Base-by-base conservation (phyloP, 352 stramenopile genomes). In the Phytophthora brassicae region DNA sequence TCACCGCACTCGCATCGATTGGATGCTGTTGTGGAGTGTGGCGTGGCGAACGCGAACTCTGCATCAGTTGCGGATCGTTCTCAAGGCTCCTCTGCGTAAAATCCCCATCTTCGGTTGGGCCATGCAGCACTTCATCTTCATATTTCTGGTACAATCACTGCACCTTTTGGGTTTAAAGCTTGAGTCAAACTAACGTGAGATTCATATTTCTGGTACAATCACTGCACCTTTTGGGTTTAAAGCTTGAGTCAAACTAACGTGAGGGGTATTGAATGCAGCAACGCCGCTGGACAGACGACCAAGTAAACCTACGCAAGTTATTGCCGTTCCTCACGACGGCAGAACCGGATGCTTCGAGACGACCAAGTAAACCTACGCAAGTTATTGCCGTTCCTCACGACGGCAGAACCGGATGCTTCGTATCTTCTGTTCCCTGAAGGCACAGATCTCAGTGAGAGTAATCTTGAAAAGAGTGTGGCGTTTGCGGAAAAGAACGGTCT, bases 111-210 rank as follows among this genome's bases (percentile, higher is more conserved):
- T 93, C 52, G 86, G 86, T 3, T 95, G 84, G 86, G 84, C 81
- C 51, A 95, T 92, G 84, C 84, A 92, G 71, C 77, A 88, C 61
- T 93, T 95, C 35, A 67, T 91, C 35, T 93, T 92, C 59, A 84
- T 93, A 56, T 95, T 93, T 55, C 58, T 95, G 58, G 79, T 87
- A 60, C 20, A 52, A 4, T 12, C 20, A 1, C 26, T 39, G 14
- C 39, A 24, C 17, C 13, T 26, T 26, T 23, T 2, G 8, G 17
- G 14, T 42, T 52, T 24, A 49, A 4, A 26, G 7, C 6, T n/a
- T n/a, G 17, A 45, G n/a, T 3, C 38, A 14, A 3, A 39, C 38
- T 38, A 24, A 35, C 29, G 1, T 60, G 14, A 17, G 7, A 20
- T 44, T 20, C 38, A 84, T 93, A 56, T 95, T 93, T 55, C 58